Percentiles rank a stretch among this genome's conserved stretches.
phyloP scores from a whole-genome alignment of 1,284 basidiomycete species.

The Athelia psychrophila region DNA sequence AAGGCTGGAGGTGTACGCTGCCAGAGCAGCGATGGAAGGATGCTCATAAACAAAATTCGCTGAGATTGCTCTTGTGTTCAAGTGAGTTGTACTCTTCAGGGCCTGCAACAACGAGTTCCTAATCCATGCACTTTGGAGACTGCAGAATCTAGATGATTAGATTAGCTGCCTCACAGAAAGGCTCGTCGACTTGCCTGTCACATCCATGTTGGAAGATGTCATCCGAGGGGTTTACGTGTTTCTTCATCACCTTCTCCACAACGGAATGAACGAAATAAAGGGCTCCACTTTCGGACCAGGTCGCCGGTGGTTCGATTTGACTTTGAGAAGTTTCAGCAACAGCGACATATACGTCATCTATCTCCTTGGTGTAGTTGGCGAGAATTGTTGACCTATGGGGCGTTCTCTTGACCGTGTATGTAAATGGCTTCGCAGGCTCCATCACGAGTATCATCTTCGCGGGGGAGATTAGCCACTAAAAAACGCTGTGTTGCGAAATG shows the following conservation, averaged over 20 bases:
- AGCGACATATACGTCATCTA: constrained; percentile 21
- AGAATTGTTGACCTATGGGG: constrained; percentile 23
- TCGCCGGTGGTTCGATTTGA: constrained; percentile 20
- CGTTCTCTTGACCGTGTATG: constrained; percentile 27
- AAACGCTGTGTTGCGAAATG: neutral
- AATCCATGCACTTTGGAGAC: constrained; percentile 39
- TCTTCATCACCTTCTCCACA: constrained; percentile 22
- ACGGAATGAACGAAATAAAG: constrained; percentile 21
- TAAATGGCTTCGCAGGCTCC: constrained; percentile 23
- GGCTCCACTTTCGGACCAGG: constrained; percentile 20
- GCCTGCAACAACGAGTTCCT: constrained; percentile 34
- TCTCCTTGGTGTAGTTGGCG: constrained; percentile 27
- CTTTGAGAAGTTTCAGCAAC: constrained; percentile 22
- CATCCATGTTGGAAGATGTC: constrained; percentile 38
- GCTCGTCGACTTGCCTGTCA: constrained; percentile 28
- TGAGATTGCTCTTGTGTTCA: constrained; percentile 19
- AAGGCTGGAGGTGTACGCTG: constrained; percentile 16
- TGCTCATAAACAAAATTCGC: constrained; percentile 32
- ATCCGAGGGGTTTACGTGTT: constrained; percentile 21
- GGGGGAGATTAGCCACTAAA: neutral
- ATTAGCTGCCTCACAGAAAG: neutral
- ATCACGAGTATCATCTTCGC: constrained; percentile 34
- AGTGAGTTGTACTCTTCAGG: constrained; percentile 22
- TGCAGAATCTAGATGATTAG: constrained; percentile 7
- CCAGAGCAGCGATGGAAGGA: constrained; percentile 27